phyloP scores from a whole-genome alignment of 2,329 filamentous ascomycete species.

The Botrytis squamosa region DNA sequence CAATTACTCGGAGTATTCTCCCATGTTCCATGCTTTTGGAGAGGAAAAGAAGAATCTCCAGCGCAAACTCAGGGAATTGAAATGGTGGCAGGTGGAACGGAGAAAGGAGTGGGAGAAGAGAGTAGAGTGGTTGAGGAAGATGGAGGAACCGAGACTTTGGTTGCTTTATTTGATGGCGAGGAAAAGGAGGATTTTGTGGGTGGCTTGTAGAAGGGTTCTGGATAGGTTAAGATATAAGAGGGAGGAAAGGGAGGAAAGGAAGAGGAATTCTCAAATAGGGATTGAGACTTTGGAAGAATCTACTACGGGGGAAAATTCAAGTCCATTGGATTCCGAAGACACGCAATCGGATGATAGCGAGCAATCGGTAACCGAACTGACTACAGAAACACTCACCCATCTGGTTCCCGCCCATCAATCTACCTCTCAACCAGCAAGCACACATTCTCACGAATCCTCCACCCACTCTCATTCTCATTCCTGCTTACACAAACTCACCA shows the following conservation, averaged over 20 bases:
- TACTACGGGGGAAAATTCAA: not conserved
- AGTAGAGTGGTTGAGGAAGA: constrained; percentile 31
- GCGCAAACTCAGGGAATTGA: constrained; percentile 22
- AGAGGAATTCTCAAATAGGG: constrained; percentile 23
- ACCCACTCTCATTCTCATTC: not conserved
- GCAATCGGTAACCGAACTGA: not conserved
- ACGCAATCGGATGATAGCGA: not conserved
- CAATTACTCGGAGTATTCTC: constrained; percentile 31
- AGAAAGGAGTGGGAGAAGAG: constrained; percentile 27
- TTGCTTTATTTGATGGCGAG: constrained; percentile 32
- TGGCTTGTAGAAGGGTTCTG: constrained; percentile 23
- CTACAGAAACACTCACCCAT: not conserved
- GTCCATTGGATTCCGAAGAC: not conserved
- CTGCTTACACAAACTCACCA: not conserved
- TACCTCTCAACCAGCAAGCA: not conserved
- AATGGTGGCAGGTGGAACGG: constrained; percentile 29
- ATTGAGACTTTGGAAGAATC: not conserved
- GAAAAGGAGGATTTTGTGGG: constrained; percentile 29
- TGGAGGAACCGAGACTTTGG: constrained; percentile 31
- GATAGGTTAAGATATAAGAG: constrained; percentile 27
- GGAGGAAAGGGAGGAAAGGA: not conserved
- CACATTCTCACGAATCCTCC: not conserved
- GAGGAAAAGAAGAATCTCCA: constrained; percentile 27
- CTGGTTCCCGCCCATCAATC: not conserved
- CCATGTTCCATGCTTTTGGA: constrained; percentile 32